These are phyloP conservation scores for Gossypium trilobum DNA, from an alignment of 441 rosid species.

Conservation along the genomic window DNA sequence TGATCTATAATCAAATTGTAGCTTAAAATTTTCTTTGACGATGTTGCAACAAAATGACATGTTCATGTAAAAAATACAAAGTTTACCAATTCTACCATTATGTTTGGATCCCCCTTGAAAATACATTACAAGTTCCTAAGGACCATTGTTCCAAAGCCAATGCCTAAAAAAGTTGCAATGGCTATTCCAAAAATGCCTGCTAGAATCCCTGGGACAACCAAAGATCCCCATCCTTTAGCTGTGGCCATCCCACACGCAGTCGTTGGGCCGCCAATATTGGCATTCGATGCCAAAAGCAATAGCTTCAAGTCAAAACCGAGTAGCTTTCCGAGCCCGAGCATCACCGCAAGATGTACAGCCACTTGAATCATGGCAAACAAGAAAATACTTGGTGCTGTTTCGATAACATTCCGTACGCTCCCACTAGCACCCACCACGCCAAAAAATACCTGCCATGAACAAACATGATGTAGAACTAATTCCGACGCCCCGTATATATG, in stretches of 20 bases:
- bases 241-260: constrained; percentile 89
- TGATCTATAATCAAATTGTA: no score
- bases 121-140: constrained; percentile 35
- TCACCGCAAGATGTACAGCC: constrained; percentile 43
- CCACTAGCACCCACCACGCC: constrained; percentile 77
- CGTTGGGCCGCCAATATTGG: constrained; percentile 75
- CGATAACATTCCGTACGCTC: constrained; percentile 58
- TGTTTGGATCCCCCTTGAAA: background rate
- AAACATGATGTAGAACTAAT: background rate
- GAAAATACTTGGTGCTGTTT: constrained; percentile 70
- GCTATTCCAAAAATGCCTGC: constrained; percentile 65
- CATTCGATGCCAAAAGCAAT: constrained; percentile 69
- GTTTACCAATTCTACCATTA: no score
- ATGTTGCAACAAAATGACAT: background rate
- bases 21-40: background rate
- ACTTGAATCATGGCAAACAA: constrained; percentile 66
- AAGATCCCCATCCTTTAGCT: constrained; percentile 69
- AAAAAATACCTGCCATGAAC: constrained; percentile 50
- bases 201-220: constrained; percentile 65
- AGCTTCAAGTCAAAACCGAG: constrained; percentile 46
- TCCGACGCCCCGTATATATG: no score
- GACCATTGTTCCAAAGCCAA: constrained; percentile 54
- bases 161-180: constrained; percentile 69
- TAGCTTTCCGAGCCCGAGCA: constrained; percentile 54
- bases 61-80: background rate